Percentiles rank a stretch among this genome's conserved stretches.
Evolutionary conservation across 805 yeast genomes (phyloP).

Genomic region (Maudiozyma pseudohumilis): DNA sequence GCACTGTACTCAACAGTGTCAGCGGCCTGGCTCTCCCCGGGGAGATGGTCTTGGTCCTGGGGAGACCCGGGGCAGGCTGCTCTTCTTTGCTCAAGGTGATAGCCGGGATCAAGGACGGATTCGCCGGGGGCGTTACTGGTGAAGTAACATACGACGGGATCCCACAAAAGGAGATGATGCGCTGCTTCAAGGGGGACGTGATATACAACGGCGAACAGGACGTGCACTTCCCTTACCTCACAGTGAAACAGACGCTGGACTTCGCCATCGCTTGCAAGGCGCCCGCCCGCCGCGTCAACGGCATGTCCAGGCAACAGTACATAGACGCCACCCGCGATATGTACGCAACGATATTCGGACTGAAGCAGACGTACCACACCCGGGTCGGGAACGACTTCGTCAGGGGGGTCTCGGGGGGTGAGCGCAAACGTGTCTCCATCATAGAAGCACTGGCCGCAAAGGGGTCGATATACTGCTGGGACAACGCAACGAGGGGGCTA

Average conservation of each 20-base stretch:
- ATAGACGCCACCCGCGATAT: conserved; percentile 32
- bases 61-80: conserved; percentile 27
- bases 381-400: conserved; percentile 47
- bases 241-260: conserved; percentile 61
- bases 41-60: conserved; percentile 44
- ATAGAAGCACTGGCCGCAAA: conserved; percentile 62
- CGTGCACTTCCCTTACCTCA: conserved; percentile 65
- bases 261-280: conserved; percentile 65
- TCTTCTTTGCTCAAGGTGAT: conserved; percentile 20
- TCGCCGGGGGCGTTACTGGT: conserved; percentile 1
- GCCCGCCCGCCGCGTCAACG: conserved; percentile 44
- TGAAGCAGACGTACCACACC: conserved; percentile 45
- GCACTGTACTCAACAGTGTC: conserved; percentile 32
- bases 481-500: conserved; percentile 69
- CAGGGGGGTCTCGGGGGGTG: conserved; percentile 80
- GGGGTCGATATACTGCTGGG: conserved; percentile 53
- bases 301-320: conserved; percentile 38
- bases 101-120: background rate
- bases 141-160: conserved; percentile 52
- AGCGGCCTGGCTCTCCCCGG: conserved; percentile 46
- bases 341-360: conserved; percentile 38
- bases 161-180: conserved; percentile 48
- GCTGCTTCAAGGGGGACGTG: conserved; percentile 44
- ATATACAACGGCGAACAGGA: conserved; percentile 56
- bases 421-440: conserved; percentile 74